Evolutionary conservation across 192 early-diverging fungal genomes (phyloP).

Genomic region (Lobulomyces angularis): DNA sequence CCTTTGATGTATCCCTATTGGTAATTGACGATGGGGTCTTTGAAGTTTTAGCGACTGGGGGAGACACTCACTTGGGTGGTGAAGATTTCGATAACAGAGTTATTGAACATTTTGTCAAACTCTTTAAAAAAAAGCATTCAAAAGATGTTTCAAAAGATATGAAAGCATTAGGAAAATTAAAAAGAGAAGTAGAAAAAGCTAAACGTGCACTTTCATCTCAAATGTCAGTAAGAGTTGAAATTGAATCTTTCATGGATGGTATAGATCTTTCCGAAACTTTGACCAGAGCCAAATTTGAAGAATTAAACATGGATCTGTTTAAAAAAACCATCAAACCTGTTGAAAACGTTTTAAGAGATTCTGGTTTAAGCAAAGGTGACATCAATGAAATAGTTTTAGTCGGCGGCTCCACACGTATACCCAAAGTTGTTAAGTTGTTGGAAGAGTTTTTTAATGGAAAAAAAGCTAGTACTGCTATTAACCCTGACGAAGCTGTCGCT

Average conservation of each 20-base stretch:
- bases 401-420: conserved; percentile 87
- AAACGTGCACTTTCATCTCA: conserved; percentile 66
- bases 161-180: conserved; percentile 62
- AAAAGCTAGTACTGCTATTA: conserved; percentile 56
- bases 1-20: conserved; percentile 77
- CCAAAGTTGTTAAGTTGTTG: conserved; percentile 74
- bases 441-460: conserved; percentile 67
- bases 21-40: conserved; percentile 66
- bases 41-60: conserved; percentile 64
- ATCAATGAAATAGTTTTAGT: conserved; percentile 72
- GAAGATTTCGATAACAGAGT: conserved; percentile 73
- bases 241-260: conserved; percentile 66
- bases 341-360: conserved; percentile 62
- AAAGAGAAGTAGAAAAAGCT: conserved; percentile 62
- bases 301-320: conserved; percentile 55
- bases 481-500: conserved; percentile 92
- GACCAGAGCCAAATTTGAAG: conserved; percentile 72
- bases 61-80: conserved; percentile 76
- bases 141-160: conserved; percentile 60
- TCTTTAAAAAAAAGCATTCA: conserved; percentile 55
- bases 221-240: conserved; percentile 54
- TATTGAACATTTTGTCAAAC: conserved; percentile 55
- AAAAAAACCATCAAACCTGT: conserved; percentile 59
- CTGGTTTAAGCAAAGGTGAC: conserved; percentile 58
- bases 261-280: conserved; percentile 61